Percentiles rank a stretch among this genome's conserved stretches.
These are phyloP conservation scores for Naematelia aurantialba DNA, from an alignment of 768 basidiomycete genomes.

Conservation along the genomic window DNA sequence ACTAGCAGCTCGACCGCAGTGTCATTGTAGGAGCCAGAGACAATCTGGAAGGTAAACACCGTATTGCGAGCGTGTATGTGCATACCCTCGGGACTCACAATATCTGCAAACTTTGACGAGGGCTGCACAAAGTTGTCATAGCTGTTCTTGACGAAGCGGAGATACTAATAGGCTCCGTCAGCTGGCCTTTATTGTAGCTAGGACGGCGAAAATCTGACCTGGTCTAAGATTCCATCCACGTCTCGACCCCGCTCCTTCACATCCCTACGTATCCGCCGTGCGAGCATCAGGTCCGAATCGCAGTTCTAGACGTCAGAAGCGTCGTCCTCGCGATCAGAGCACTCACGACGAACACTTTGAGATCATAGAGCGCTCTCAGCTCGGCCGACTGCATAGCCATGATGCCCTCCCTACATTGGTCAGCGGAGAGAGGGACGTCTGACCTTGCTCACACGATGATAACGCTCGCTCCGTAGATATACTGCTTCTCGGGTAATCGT, in stretches of 20 bases:
- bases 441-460: conserved; percentile 60
- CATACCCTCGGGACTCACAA: conserved; percentile 55
- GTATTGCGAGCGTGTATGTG: neutral
- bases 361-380: conserved; percentile 77
- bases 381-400: conserved; percentile 78
- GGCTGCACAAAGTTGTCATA: conserved; percentile 92
- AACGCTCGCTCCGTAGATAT: conserved; percentile 87
- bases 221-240: conserved; percentile 82
- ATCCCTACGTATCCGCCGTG: conserved; percentile 82
- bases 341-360: conserved; percentile 61
- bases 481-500: conserved; percentile 57
- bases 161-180: conserved; percentile 54
- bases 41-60: conserved; percentile 64
- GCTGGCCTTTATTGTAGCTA: conserved; percentile 1
- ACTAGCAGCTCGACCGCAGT: conserved; percentile 91
- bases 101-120: conserved; percentile 79
- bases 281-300: conserved; percentile 95
- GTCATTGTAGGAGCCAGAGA: conserved; percentile 84
- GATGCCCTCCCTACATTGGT: conserved; percentile 69
- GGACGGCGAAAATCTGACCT: conserved; percentile 51
- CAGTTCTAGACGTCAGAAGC: conserved; percentile 31
- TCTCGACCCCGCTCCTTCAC: conserved; percentile 79
- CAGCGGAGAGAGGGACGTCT: neutral
- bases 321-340: neutral
- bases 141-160: conserved; percentile 90